These are phyloP conservation scores for Helianthus tuberosus DNA, from an alignment of 129 eudicot genomes.

Conservation along the genomic window DNA sequence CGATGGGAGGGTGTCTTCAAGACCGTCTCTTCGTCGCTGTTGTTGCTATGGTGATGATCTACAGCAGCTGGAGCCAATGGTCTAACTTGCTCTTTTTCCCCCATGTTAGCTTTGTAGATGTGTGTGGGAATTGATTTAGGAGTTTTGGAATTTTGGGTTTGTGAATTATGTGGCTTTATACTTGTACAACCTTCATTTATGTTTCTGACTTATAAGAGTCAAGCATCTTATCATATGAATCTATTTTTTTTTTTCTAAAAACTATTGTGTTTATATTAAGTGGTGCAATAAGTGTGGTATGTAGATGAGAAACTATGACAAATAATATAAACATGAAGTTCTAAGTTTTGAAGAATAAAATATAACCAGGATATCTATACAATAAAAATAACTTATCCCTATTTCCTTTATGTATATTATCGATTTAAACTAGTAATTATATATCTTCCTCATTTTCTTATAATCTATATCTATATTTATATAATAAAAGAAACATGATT, in stretches of 20 bases:
- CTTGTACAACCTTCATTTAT: neutral
- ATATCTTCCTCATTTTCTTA: too few species aligned
- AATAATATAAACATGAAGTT: too few species aligned
- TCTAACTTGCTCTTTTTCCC: constrained; percentile 51
- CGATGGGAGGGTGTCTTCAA: constrained; percentile 8
- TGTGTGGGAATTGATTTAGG: neutral
- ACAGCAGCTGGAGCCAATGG: constrained; percentile 56
- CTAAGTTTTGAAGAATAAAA: too few species aligned
- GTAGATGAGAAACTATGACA: neutral
- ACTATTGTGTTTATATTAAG: neutral
- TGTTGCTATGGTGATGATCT: constrained; percentile 36
- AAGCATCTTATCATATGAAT: neutral
- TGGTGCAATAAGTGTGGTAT: neutral
- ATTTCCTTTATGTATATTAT: too few species aligned
- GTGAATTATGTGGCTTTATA: constrained; percentile 11
- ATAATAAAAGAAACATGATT: too few species aligned
- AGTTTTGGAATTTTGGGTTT: constrained; percentile 7
- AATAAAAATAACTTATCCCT: too few species aligned
- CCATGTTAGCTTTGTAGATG: constrained; percentile 31
- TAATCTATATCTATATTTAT: too few species aligned
- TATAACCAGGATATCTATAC: too few species aligned
- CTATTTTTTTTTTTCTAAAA: too few species aligned
- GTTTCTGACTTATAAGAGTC: constrained; percentile 14
- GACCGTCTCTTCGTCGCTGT: constrained; percentile 24
- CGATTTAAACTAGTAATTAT: too few species aligned